Evolutionary conservation across 345 rosid genomes (phyloP), one percentile per base, ranked within the genome.

Genomic region (Jatropha curcas): DNA sequence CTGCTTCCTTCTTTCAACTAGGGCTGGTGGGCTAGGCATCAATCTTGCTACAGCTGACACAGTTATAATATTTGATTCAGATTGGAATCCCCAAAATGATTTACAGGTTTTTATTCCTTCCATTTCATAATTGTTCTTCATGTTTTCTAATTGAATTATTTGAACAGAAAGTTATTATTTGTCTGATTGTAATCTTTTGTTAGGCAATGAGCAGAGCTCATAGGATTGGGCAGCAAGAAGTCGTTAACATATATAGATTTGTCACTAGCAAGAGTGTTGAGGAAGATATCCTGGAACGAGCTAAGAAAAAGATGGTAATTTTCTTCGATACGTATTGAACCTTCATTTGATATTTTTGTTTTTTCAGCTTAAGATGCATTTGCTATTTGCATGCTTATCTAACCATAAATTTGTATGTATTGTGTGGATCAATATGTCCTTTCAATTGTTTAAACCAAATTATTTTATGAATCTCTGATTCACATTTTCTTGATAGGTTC

Each of bases 141-240:
- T 41, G n/a, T 53, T 45, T n/a, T 11, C 39, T 19, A 2, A 28
- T 62, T 51, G 33, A 50, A 62, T 51, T 56, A 16, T 51, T 46
- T 34, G 35, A 65, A 28, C 20, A 50, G 30, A 37, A 7, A 30
- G 5, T 20, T 5, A 33, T 3, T 51, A 25, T 41, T 41, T 72
- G 12, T 70, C 61, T 78, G 34, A 52, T 63, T 43, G 51, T 46
- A 41, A 52, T 75, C 35, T 68, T 84, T 59, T 79, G 63, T 76
- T 83, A 96, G 99, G 99, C 99, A 65, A 93, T 96, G 98, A 96
- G 99, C 74, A 92, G 98, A 88, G 99, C 99, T 75, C 99, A 96
- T 77, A 88, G 99, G 86, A 96, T 96, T 80, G 99, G 99, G 76
- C 99, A 96, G 76, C 99, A 89, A 83, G 98, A 93, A 41, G 98